Conservation (phyloP, 495 filamentous ascomycete genomes). For the Pseudomonodictys pantanalensis region DNA sequence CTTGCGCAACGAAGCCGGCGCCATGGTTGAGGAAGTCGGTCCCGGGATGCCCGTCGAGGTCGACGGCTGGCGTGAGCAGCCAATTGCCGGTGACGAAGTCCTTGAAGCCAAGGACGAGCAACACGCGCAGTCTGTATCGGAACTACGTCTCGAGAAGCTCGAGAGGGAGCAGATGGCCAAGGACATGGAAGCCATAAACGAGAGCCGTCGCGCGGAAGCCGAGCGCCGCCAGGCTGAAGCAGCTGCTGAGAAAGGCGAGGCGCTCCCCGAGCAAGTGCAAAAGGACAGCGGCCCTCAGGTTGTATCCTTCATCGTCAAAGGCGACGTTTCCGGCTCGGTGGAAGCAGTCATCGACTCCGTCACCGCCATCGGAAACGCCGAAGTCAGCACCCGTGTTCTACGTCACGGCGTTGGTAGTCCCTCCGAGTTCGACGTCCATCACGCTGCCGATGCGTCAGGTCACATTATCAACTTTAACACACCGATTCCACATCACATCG, state of each 20-base stretch:
- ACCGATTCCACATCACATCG: constrained; percentile 63
- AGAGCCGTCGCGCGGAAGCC: constrained; percentile 58
- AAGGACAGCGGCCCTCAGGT: constrained; percentile 52
- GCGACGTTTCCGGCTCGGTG: constrained; percentile 87
- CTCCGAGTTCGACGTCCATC: constrained; percentile 84
- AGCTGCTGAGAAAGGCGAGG: constrained; percentile 36
- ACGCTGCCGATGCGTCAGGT: constrained; percentile 68
- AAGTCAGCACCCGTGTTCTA: constrained; percentile 74
- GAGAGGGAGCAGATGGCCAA: constrained; percentile 59
- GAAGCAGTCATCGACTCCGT: constrained; percentile 81
- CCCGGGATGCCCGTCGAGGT: constrained; percentile 90
- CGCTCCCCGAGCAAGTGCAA: constrained; percentile 16
- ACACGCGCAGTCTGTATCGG: constrained; percentile 75
- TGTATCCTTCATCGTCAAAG: constrained; percentile 85
- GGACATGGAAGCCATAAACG: constrained; percentile 77
- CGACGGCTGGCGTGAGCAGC: constrained; percentile 90
- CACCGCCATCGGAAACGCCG: constrained; percentile 72
- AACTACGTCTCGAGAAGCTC: constrained; percentile 63
- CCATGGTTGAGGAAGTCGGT: constrained; percentile 65
- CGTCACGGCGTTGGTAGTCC: constrained; percentile 74
- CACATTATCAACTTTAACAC: constrained; percentile 86
- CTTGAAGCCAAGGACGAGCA: constrained; percentile 77
- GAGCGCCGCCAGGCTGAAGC: constrained; percentile 56
- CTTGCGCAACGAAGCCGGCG: constrained; percentile 80
- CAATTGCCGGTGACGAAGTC: constrained; percentile 82